Evolutionary conservation across 2,329 filamentous ascomycete genomes (phyloP), one percentile per base, ranked within the genome.

Genomic region (Penicillium sp.): DNA sequence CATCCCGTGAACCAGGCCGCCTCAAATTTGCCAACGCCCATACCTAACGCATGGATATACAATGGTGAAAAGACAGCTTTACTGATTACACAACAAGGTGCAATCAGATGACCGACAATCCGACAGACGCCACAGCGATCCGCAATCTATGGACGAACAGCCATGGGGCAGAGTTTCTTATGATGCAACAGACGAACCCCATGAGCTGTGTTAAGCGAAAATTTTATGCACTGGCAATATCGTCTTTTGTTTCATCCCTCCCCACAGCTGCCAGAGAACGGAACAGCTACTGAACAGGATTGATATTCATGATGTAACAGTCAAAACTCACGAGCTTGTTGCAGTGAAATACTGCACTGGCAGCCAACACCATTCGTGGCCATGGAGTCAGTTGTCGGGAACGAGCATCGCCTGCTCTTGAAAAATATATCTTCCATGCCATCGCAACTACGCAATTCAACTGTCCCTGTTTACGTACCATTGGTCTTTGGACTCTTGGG

Each of bases 391-490:
- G 26, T 41, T 5, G 11, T 15, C 15, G 35, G 15, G 35, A 41
- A 41, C 11, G 11, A 41, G 15, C 35, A 41, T 41, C 5, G 13
- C 11, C 13, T 5, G 11, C 13, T 41, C 8, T 41, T 41, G 9
- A 41, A 1, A 2, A 41, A 41, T 15, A 15, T 41, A 26, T 26
- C 26, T 26, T 26, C 26, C 35, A 41, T 41, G 35, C 11, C 35
- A 35, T 48, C 55, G 75, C 75, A 77, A 76, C 67, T 69, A 5
- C 61, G 55, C 72, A 70, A 71, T 69, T 71, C 75, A 76, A 73
- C 73, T 77, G 75, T 72, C 71, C 69, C 67, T 63, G 68, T 71
- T 68, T 65, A 48, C 41, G 29, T 60, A 29, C 51, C 47, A 38
- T 61, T 45, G 35, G 53, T 55, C 60, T 31, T 45, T 19, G 46